A percentile compares a stretch with the other conserved stretches of the same genome.
These are phyloP conservation scores for Pyrenophora graminea DNA, from an alignment of 2,329 filamentous ascomycete genomes.

Conservation along the genomic window DNA sequence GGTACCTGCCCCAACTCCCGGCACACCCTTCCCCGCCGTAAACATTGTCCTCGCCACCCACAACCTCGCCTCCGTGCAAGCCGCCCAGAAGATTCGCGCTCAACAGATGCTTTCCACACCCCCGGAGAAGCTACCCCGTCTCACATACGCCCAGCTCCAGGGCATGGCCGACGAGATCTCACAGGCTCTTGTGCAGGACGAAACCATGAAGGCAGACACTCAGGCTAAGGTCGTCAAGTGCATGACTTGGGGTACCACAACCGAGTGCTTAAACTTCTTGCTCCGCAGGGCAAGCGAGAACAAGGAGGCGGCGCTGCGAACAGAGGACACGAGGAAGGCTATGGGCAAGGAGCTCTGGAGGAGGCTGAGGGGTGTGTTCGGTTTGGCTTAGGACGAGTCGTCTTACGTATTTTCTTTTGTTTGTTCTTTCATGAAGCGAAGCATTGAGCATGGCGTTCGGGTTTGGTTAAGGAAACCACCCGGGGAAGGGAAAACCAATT, in stretches of 20 bases:
- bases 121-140: conserved; percentile 36
- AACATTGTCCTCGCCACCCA: conserved; percentile 79
- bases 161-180: conserved; percentile 96
- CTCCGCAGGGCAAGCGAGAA: conserved; percentile 63
- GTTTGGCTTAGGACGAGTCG: conserved; percentile 19
- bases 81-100: conserved; percentile 56
- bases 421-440: neutral
- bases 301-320: conserved; percentile 63
- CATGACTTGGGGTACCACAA: conserved; percentile 60
- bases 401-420: neutral
- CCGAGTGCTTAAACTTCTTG: conserved; percentile 80
- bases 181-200: conserved; percentile 56
- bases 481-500: too few relatives aligned
- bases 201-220: conserved; percentile 42
- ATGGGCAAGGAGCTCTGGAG: conserved; percentile 57
- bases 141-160: conserved; percentile 78
- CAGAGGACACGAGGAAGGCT: conserved; percentile 55
- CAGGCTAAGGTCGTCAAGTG: conserved; percentile 58
- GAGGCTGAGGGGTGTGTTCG: conserved; percentile 36
- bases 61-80: conserved; percentile 71
- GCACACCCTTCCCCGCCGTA: conserved; percentile 49
- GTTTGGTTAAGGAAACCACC: too few relatives aligned
- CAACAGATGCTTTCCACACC: conserved; percentile 45
- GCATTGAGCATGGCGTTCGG: conserved; percentile 4
- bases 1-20: conserved; percentile 49